Conservation (phyloP, 78 protist species). For the Chrysochromulina tobinii region DNA sequence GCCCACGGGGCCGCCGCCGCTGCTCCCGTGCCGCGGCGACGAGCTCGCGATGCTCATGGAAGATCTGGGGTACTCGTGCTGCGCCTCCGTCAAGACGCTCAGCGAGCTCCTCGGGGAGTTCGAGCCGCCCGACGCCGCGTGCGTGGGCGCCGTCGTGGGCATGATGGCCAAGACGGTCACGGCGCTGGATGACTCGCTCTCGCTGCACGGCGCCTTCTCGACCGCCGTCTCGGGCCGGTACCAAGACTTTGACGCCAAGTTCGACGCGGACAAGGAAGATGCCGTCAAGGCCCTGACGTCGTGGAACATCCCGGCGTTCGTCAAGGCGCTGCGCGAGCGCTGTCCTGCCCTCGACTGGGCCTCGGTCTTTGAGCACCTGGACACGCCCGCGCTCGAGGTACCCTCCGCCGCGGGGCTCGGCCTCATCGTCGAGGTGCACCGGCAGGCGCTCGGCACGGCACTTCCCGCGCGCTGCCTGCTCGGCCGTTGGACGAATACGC, state of each 20-base stretch:
- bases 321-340: not conserved
- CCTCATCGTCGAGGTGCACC: constrained; percentile 20
- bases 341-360: constrained; percentile 32
- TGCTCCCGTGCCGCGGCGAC: not conserved
- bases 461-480: constrained; percentile 36
- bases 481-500: constrained; percentile 57
- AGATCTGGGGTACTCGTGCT: constrained; percentile 13
- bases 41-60: not conserved
- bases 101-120: not conserved
- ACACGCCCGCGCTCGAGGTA: constrained; percentile 35
- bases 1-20: not conserved
- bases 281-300: not conserved
- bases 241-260: not conserved
- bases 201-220: constrained; percentile 5
- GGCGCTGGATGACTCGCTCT: not conserved
- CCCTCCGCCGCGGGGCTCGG: constrained; percentile 26
- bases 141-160: not conserved
- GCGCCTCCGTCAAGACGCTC: not conserved
- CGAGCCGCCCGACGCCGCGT: not conserved
- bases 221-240: not conserved
- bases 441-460: not conserved
- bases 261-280: not conserved
- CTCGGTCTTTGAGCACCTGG: constrained; percentile 43
- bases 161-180: not conserved
- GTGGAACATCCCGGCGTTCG: constrained; percentile 50